phyloP scores from a whole-genome alignment of 345 rosid species.

The Litchi chinensis region DNA sequence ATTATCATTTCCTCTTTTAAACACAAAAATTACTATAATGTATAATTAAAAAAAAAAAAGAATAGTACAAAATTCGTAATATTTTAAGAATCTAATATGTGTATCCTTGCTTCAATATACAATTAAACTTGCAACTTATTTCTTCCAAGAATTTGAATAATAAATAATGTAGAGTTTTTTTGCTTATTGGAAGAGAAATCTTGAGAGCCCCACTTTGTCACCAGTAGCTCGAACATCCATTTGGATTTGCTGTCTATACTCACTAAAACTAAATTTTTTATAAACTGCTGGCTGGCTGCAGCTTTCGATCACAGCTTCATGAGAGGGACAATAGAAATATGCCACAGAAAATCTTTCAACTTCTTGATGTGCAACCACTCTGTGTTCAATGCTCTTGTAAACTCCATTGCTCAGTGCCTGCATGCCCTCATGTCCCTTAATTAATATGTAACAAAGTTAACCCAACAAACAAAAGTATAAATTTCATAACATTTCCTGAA shows the following conservation, averaged over 20 bases:
- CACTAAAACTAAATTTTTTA: slow-evolving; percentile 58
- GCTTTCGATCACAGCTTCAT: slow-evolving; percentile 52
- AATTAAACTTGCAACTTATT: not conserved
- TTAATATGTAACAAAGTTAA: not conserved
- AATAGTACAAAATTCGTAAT: too few species aligned
- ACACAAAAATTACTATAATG: too few species aligned
- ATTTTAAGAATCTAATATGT: too few species aligned
- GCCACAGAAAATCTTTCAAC: slow-evolving; percentile 64
- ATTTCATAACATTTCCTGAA: not conserved
- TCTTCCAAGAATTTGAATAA: not conserved
- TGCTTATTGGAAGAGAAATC: slow-evolving; percentile 44
- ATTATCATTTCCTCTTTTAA: too few species aligned
- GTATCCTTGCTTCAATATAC: not conserved
- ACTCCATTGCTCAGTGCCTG: slow-evolving; percentile 77
- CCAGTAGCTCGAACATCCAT: slow-evolving; percentile 65
- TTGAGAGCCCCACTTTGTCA: slow-evolving; percentile 72
- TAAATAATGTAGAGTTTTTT: not conserved
- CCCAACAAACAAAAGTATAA: not conserved
- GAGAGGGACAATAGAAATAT: slow-evolving; percentile 61
- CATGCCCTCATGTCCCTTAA: slow-evolving; percentile 33
- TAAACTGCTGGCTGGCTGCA: slow-evolving; percentile 44
- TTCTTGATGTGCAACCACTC: slow-evolving; percentile 55
- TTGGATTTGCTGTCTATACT: slow-evolving; percentile 52
- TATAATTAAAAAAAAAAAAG: too few species aligned
- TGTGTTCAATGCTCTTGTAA: slow-evolving; percentile 65